Conservation (phyloP, 106 monocot genomes). For the Xerophyta viscosa region DNA sequence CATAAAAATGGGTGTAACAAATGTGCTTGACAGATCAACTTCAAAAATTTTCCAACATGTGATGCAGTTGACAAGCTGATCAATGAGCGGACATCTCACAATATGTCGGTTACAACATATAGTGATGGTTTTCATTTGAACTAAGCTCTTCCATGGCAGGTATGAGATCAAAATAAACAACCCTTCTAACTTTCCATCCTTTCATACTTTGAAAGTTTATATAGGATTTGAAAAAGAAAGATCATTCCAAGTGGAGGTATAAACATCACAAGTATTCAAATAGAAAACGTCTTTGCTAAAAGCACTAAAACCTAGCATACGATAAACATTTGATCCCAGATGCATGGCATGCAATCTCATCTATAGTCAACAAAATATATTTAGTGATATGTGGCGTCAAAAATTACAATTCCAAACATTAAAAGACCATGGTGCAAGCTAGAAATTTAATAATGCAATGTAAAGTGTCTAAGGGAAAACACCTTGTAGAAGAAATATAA, state of each 20-base stretch:
- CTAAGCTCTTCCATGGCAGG: constrained; percentile 49
- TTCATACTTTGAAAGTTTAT: constrained; percentile 17
- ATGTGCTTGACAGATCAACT: constrained; percentile 84
- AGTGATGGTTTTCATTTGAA: constrained; percentile 24
- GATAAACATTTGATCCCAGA: too few species aligned
- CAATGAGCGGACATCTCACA: constrained; percentile 25
- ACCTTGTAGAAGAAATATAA: too few species aligned
- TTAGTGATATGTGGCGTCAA: too few species aligned
- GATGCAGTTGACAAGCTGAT: constrained; percentile 70
- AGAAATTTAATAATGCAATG: too few species aligned
- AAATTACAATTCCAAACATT: too few species aligned
- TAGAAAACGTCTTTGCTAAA: too few species aligned
- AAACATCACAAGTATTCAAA: too few species aligned
- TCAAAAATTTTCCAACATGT: constrained; percentile 61
- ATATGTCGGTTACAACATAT: constrained; percentile 10
- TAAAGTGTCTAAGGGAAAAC: too few species aligned
- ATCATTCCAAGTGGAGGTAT: neutral
- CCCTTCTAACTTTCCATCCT: constrained; percentile 7
- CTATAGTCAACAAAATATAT: too few species aligned
- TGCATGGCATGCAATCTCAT: too few species aligned
- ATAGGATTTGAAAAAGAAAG: neutral
- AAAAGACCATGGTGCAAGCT: too few species aligned
- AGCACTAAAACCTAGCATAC: too few species aligned
- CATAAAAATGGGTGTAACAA: constrained; percentile 39
- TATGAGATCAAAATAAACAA: constrained; percentile 28